Conservation (phyloP, 805 yeast species). For the Yamadazyma paraphyllophila region DNA sequence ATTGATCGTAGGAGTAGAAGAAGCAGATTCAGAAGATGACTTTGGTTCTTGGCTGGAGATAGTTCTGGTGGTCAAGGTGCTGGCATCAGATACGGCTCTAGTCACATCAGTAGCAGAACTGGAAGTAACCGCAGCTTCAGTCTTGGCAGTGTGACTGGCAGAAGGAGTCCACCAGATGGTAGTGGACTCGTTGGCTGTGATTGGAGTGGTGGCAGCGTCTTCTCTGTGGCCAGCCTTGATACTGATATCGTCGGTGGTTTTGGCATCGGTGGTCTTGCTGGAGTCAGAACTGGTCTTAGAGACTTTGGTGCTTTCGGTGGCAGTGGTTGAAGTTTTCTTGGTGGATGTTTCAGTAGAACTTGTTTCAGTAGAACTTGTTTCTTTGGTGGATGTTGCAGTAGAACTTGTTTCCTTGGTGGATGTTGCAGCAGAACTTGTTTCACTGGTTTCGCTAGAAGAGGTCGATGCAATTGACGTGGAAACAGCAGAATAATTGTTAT, state of each 20-base stretch:
- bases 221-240: too few species aligned
- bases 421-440: constrained; percentile 2
- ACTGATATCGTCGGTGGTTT: too few species aligned
- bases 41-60: too few species aligned
- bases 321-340: neutral
- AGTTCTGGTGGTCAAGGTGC: neutral
- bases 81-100: neutral
- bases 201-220: neutral
- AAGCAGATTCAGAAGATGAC: neutral
- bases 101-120: neutral
- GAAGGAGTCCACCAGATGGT: constrained; percentile 10
- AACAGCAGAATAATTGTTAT: neutral
- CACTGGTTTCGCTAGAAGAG: neutral
- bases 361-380: constrained; percentile 2
- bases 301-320: neutral
- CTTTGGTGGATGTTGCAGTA: neutral
- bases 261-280: neutral
- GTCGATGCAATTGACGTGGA: neutral
- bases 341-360: neutral
- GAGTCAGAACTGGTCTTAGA: too few species aligned
- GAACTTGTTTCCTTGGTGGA: constrained; percentile 1
- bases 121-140: too few species aligned
- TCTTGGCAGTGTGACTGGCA: neutral
- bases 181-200: neutral
- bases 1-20: neutral